Evolutionary conservation across 805 yeast species (phyloP), one percentile per base, ranked within the genome.

Genomic region (Starmerella ratchasimensis): DNA sequence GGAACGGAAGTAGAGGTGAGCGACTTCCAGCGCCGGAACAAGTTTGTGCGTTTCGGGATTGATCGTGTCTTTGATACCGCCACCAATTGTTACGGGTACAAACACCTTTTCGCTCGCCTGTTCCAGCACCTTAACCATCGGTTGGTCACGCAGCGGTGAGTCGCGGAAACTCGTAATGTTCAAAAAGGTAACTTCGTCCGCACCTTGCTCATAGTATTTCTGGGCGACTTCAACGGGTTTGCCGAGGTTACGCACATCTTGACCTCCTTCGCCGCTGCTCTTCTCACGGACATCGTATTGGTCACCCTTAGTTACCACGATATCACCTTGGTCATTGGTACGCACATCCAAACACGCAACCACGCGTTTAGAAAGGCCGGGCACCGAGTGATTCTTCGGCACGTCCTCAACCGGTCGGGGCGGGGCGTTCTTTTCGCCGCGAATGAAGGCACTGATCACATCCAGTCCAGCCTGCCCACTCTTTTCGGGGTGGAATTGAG

Each of bases 401-500:
- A 15, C 31, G 22, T 6, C 5, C 14, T 17, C 23, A 9, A 4
- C 14, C 10, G 18, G 17, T 7, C 20, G 20, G 4, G n/a, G 3
- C 13, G 15, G 15, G 5, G 45, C 33, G 21, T 57, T 29, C 42
- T 60, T 63, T 8, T 58, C 52, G 20, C 68, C 69, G 27, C 67
- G 67, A 49, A 90, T 62, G 55, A 90, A 90, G 20, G 80, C 71
- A 41, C 69, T 68, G 41, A 90, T 69, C 8, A 88, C 73, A 44
- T 71, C 69, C 31, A 90, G 63, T 34, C 99, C 99, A 4, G 94
- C 94, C 17, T 64, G 55, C 10, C 98, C 98, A 3, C 95, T 82
- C 58, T 90, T 90, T 56, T 90, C 99, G n/a, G 99, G 99, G 60
- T 90, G 99, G 59, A 90, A 90, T 58, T 90, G 99, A 1, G 97